These are phyloP conservation scores for Beauveria asiatica DNA, from an alignment of 2,329 filamentous ascomycete genomes.

Conservation along the genomic window DNA sequence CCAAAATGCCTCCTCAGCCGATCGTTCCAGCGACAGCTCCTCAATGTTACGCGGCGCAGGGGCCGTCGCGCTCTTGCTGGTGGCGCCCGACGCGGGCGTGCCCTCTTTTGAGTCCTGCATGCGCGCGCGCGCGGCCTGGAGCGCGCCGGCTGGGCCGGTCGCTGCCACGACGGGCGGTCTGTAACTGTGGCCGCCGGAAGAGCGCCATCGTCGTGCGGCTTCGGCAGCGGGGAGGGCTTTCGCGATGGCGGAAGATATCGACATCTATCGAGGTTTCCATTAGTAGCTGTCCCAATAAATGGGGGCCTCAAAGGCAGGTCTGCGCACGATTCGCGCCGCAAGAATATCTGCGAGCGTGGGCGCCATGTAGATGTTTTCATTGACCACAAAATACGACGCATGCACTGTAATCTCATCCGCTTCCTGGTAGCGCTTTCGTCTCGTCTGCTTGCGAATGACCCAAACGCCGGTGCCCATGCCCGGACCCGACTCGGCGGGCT, in stretches of 20 bases:
- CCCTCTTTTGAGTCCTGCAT: conserved; percentile 34
- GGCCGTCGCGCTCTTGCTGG: conserved; percentile 17
- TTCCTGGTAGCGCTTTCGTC: conserved; percentile 45
- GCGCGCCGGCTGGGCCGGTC: background rate
- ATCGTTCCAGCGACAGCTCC: conserved; percentile 33
- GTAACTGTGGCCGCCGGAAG: conserved; percentile 45
- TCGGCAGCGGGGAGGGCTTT: conserved; percentile 44
- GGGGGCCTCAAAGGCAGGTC: background rate
- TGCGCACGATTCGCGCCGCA: conserved; percentile 46
- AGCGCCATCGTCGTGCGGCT: conserved; percentile 44
- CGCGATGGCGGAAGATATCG: conserved; percentile 46
- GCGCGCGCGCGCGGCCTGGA: conserved; percentile 18
- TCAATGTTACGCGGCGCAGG: conserved; percentile 28
- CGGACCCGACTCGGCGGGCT: conserved; percentile 53
- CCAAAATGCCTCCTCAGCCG: conserved; percentile 50
- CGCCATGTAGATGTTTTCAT: conserved; percentile 60
- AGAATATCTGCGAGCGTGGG: conserved; percentile 53
- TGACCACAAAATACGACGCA: conserved; percentile 55
- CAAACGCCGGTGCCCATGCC: conserved; percentile 61
- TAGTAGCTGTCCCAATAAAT: background rate
- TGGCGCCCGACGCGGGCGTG: conserved; percentile 30
- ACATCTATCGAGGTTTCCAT: conserved; percentile 29
- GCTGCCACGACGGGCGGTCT: conserved; percentile 26
- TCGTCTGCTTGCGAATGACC: conserved; percentile 61
- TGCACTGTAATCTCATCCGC: conserved; percentile 54